These are phyloP conservation scores for Nannochloris sp. DNA, from an alignment of 139 green algal species.

Conservation along the genomic window DNA sequence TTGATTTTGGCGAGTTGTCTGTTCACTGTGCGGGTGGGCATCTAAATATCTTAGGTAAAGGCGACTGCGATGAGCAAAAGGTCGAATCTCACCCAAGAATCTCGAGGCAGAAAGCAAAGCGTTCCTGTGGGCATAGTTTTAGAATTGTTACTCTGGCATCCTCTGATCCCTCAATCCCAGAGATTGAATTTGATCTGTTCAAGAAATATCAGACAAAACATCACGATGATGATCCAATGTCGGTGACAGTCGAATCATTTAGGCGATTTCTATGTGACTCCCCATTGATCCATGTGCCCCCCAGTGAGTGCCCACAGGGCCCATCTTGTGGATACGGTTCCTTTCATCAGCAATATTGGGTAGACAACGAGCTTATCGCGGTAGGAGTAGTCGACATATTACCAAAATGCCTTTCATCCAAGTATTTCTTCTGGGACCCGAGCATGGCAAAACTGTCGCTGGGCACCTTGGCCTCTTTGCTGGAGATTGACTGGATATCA, in stretches of 20 bases:
- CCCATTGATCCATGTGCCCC: constrained; percentile 35
- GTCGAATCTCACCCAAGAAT: too few relatives aligned
- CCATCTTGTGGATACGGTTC: constrained; percentile 53
- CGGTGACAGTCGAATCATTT: constrained; percentile 41
- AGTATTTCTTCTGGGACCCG: constrained; percentile 96
- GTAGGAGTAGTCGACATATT: constrained; percentile 90
- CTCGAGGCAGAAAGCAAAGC: too few relatives aligned
- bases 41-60: too few relatives aligned
- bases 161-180: constrained; percentile 11
- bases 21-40: too few relatives aligned
- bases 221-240: constrained; percentile 45
- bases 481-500: constrained; percentile 78
- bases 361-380: constrained; percentile 73
- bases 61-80: too few relatives aligned
- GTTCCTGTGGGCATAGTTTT: constrained; percentile 5
- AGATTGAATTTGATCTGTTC: constrained; percentile 24
- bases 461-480: constrained; percentile 58
- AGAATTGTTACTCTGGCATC: constrained; percentile 12
- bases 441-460: constrained; percentile 48
- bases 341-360: constrained; percentile 94
- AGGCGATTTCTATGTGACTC: constrained; percentile 64
- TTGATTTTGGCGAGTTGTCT: too few relatives aligned
- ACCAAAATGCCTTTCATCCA: constrained; percentile 65
- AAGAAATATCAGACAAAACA: constrained; percentile 31
- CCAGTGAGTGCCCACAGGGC: constrained; percentile 3